These are phyloP conservation scores for Wickerhamomyces pijperi DNA, from an alignment of 805 yeast species.

Conservation along the genomic window DNA sequence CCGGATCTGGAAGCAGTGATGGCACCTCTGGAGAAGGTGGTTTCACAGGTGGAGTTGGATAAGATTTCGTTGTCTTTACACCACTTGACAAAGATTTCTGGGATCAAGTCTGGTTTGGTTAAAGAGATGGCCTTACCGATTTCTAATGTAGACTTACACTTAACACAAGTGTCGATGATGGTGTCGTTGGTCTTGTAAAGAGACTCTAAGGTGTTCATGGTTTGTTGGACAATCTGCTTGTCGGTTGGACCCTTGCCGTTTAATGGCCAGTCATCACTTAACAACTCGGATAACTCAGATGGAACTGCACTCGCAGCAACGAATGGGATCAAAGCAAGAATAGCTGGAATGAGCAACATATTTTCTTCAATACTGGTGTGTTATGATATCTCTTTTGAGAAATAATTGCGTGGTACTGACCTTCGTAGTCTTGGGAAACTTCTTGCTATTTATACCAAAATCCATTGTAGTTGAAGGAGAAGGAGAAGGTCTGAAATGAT, in stretches of 20 bases:
- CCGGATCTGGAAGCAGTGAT: slow-evolving; percentile 26
- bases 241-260: slow-evolving; percentile 7
- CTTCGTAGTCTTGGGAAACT: too few species aligned
- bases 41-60: slow-evolving; percentile 18
- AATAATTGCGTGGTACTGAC: too few species aligned
- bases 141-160: slow-evolving; percentile 24
- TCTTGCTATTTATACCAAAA: too few species aligned
- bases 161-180: slow-evolving; percentile 18
- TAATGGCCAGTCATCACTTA: slow-evolving; percentile 5
- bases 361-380: too few species aligned
- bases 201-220: slow-evolving; percentile 8
- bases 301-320: too few species aligned
- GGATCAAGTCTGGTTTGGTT: slow-evolving; percentile 29
- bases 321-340: too few species aligned
- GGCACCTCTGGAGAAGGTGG: slow-evolving; percentile 26
- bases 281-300: too few species aligned
- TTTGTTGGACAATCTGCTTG: slow-evolving; percentile 5
- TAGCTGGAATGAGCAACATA: too few species aligned
- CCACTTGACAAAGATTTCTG: slow-evolving; percentile 31
- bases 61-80: slow-evolving; percentile 24
- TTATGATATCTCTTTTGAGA: too few species aligned
- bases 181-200: slow-evolving; percentile 10
- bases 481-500: too few species aligned
- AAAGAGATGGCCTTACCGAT: slow-evolving; percentile 27
- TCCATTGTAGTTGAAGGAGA: too few species aligned